phyloP scores from a whole-genome alignment of 2,329 filamentous ascomycete genomes.

The Fusarium sp. region DNA sequence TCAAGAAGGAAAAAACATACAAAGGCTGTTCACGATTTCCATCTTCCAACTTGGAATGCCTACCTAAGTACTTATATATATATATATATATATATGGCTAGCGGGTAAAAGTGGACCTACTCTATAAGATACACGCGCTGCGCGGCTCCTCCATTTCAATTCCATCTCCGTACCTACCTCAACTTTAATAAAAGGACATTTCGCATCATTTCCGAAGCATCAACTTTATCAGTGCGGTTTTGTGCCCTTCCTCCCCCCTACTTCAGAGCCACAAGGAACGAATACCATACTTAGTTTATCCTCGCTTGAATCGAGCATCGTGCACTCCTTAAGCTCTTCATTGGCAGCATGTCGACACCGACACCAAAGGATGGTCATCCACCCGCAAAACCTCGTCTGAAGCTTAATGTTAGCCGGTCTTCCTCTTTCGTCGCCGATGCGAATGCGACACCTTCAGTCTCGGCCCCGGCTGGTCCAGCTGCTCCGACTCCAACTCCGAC shows the following conservation, averaged over 20 bases:
- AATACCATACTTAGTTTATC: background rate
- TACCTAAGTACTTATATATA: no score
- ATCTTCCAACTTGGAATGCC: no score
- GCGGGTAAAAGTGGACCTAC: conserved; percentile 25
- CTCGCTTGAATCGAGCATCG: conserved; percentile 12
- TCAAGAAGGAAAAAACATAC: background rate
- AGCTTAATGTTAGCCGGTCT: conserved; percentile 52
- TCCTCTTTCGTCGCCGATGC: conserved; percentile 47
- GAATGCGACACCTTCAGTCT: conserved; percentile 27
- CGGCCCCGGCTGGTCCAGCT: background rate
- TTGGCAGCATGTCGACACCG: conserved; percentile 45
- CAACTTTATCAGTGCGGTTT: background rate
- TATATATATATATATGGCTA: background rate
- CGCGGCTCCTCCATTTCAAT: conserved; percentile 2
- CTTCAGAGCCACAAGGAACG: background rate
- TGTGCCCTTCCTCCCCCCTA: background rate
- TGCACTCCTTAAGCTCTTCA: background rate
- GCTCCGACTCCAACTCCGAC: conserved; percentile 37
- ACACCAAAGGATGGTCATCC: conserved; percentile 37
- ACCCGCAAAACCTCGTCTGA: conserved; percentile 51
- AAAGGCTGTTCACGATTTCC: background rate
- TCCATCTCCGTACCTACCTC: background rate
- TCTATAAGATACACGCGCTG: conserved; percentile 4
- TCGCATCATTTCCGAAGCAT: background rate
- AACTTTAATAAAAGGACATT: background rate